Base-by-base conservation (phyloP, 2,329 filamentous ascomycete species). In the Gaeumannomyces tritici region DNA sequence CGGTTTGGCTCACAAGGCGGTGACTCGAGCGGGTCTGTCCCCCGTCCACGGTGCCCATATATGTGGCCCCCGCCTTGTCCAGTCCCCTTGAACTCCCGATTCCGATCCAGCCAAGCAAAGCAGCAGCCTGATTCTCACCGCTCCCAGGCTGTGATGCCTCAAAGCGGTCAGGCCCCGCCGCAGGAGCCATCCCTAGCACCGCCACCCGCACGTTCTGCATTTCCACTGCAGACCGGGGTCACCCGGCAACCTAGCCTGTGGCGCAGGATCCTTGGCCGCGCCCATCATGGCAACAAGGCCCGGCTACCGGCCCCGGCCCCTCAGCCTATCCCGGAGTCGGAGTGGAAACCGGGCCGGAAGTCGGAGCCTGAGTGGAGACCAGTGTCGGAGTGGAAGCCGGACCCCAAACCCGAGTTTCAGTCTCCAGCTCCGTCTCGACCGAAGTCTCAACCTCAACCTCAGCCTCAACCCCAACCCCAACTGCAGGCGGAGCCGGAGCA, bases 391-490 rank as follows among this genome's bases (percentile, higher is more conserved):
- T 21, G 18, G 24, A 51, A 21, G 24, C 42, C 35, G 35, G 35
- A 42, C 5, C 35, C 35, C 5, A 4, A 35, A 5, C 12, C 12
- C 12, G 33, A 35, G 15, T 5, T 13, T 26, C 26, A 5, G 24
- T 11, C 18, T 24, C 21, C 26, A 18, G 15, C 21, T 31, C 31
- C 2, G 58, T 47, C 24, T 21, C 58, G 24, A 21, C 24, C 24
- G 11, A 13, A 47, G 58, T 26, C 71, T 21, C 72, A 73, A 29
- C 64, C 67, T 26, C 69, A 29, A 9, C 18, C 21, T n/a, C 18
- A 18, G 11, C 1, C 12, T 18, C 31, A 79, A 68, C 70, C 76
- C 58, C 69, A 78, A 66, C 71, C 73, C 18, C 35, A 18, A 12
- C 35, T 12, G 12, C 35, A 42, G 11, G n/a, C n/a, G n/a, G n/a